phyloP scores from a whole-genome alignment of 306 rosid genomes.

The Sindora glabra region DNA sequence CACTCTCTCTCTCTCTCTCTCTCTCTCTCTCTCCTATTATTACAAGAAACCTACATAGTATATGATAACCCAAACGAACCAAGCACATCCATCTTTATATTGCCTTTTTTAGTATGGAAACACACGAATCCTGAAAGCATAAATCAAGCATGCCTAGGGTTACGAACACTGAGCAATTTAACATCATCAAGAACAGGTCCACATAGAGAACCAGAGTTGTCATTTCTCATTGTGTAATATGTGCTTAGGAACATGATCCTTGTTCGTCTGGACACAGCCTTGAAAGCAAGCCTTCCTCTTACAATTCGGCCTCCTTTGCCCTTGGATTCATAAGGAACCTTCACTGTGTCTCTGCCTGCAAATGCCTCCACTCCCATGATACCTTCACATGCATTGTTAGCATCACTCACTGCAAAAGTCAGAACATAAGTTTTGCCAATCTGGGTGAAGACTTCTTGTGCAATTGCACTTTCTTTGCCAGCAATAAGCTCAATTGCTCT shows the following conservation, averaged over 20 bases:
- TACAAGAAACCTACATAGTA: slow-evolving; percentile 10
- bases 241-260: slow-evolving; percentile 57
- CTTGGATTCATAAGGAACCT: slow-evolving; percentile 43
- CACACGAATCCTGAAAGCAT: background rate
- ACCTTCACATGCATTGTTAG: slow-evolving; percentile 58
- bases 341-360: slow-evolving; percentile 38
- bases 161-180: slow-evolving; percentile 50
- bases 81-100: too few species aligned
- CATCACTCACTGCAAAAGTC: slow-evolving; percentile 70
- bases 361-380: slow-evolving; percentile 54
- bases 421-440: slow-evolving; percentile 43
- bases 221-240: slow-evolving; percentile 53
- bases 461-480: slow-evolving; percentile 70
- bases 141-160: slow-evolving; percentile 16
- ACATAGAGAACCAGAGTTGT: slow-evolving; percentile 66
- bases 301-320: slow-evolving; percentile 64
- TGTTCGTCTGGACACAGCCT: slow-evolving; percentile 39
- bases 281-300: slow-evolving; percentile 40
- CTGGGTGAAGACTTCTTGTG: slow-evolving; percentile 47
- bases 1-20: too few species aligned
- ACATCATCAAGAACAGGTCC: slow-evolving; percentile 77
- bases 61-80: background rate
- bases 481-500: slow-evolving; percentile 75
- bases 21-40: slow-evolving; percentile 7
- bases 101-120: too few species aligned